Evolutionary conservation across 169 alveolate species (phyloP).

Genomic region (Haemoproteus tartakovskyi): DNA sequence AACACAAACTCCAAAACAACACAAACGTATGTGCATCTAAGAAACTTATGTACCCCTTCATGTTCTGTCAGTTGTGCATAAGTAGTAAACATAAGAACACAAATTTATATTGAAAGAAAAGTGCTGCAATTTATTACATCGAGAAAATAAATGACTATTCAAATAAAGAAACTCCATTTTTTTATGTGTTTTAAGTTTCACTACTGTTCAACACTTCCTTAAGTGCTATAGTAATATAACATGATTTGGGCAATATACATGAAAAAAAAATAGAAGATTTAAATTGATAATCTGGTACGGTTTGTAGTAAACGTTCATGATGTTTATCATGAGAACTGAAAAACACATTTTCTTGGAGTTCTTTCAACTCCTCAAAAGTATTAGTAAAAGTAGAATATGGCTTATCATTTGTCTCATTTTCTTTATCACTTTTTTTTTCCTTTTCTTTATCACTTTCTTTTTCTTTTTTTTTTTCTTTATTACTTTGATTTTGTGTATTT

Average conservation of each 20-base stretch:
- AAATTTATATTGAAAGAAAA: too few relatives aligned
- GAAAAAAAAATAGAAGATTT: slow-evolving; percentile 60
- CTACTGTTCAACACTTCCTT: slow-evolving; percentile 66
- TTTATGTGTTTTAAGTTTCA: too few relatives aligned
- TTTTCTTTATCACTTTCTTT: not conserved
- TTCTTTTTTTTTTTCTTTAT: not conserved
- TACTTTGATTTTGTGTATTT: not conserved
- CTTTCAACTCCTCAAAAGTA: too few relatives aligned
- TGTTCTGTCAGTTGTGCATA: too few relatives aligned
- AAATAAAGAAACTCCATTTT: too few relatives aligned
- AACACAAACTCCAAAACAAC: too few relatives aligned
- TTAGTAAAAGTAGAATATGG: too few relatives aligned
- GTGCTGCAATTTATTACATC: too few relatives aligned
- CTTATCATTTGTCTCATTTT: not conserved
- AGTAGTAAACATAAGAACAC: too few relatives aligned
- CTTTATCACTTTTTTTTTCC: not conserved
- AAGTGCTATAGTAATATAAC: slow-evolving; percentile 72
- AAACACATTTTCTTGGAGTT: slow-evolving; percentile 5
- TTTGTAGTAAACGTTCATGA: slow-evolving; percentile 48
- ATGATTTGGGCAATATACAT: slow-evolving; percentile 71
- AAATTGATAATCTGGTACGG: slow-evolving; percentile 35
- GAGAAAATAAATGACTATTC: too few relatives aligned
- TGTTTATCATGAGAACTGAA: slow-evolving; percentile 2
- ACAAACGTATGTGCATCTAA: too few relatives aligned
- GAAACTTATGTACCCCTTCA: too few relatives aligned